These are phyloP conservation scores for Epichloe glyceriae DNA, from an alignment of 2,329 filamentous ascomycete genomes.

Conservation along the genomic window DNA sequence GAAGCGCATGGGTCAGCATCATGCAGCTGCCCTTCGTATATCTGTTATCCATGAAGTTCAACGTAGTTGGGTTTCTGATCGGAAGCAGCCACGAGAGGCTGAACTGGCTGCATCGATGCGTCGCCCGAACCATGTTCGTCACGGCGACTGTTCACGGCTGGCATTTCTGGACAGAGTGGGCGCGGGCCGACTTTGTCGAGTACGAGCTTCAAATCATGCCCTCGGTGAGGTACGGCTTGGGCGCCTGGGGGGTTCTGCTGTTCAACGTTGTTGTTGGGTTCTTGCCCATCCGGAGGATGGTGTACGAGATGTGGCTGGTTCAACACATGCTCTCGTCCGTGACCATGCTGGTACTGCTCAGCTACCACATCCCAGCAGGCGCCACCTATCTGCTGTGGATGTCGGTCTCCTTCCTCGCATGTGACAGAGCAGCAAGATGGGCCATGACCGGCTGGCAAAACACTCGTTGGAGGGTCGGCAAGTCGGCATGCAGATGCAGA, in stretches of 20 bases:
- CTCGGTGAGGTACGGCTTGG: slow-evolving; percentile 53
- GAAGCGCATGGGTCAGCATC: slow-evolving; percentile 53
- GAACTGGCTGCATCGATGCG: slow-evolving; percentile 65
- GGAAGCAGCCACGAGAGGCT: slow-evolving; percentile 55
- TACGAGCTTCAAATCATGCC: slow-evolving; percentile 47
- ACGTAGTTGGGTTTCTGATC: slow-evolving; percentile 44
- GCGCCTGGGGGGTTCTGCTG: slow-evolving; percentile 50
- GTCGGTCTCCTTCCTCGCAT: slow-evolving; percentile 45
- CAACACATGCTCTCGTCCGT: slow-evolving; percentile 53
- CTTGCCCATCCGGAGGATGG: slow-evolving; percentile 49
- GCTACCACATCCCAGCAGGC: slow-evolving; percentile 47
- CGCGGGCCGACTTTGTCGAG: slow-evolving; percentile 42
- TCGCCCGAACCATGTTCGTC: slow-evolving; percentile 54
- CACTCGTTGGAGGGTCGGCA: slow-evolving; percentile 27
- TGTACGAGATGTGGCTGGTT: slow-evolving; percentile 56
- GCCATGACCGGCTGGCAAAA: slow-evolving; percentile 39
- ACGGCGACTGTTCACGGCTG: slow-evolving; percentile 58
- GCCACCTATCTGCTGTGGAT: slow-evolving; percentile 54
- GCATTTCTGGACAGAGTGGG: slow-evolving; percentile 55
- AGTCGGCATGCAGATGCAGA: slow-evolving; percentile 33
- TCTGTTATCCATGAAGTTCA: slow-evolving; percentile 47
- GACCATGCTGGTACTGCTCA: slow-evolving; percentile 49
- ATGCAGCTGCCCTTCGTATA: slow-evolving; percentile 53
- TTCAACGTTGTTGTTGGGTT: slow-evolving; percentile 54
- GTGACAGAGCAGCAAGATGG: slow-evolving; percentile 46